These are phyloP conservation scores for Alternaria triticimaculans DNA, from an alignment of 2,329 filamentous ascomycete genomes.

Conservation along the genomic window DNA sequence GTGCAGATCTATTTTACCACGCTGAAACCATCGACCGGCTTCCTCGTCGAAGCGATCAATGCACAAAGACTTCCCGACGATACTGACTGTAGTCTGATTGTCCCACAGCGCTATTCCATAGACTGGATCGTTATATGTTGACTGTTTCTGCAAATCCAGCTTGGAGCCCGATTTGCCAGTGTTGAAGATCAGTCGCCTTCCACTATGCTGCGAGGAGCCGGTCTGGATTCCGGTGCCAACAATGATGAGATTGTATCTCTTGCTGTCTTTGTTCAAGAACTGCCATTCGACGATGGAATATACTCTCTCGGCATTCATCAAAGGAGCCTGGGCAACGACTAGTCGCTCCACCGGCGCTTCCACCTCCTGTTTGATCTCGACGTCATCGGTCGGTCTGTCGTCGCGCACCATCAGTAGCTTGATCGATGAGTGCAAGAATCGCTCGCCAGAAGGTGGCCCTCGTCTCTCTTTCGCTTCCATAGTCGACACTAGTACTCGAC, in stretches of 20 bases:
- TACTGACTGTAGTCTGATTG: slow-evolving; percentile 31
- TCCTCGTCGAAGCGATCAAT: slow-evolving; percentile 39
- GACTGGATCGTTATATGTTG: slow-evolving; percentile 38
- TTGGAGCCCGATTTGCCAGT: slow-evolving; percentile 52
- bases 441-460: slow-evolving; percentile 38
- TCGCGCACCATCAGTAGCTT: slow-evolving; percentile 34
- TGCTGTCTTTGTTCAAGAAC: slow-evolving; percentile 60
- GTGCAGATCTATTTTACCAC: slow-evolving; percentile 51
- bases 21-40: slow-evolving; percentile 49
- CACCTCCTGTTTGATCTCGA: slow-evolving; percentile 33
- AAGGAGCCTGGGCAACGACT: slow-evolving; percentile 60
- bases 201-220: slow-evolving; percentile 26
- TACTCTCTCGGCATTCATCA: slow-evolving; percentile 66
- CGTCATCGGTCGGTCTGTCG: slow-evolving; percentile 21
- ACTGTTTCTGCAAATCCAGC: slow-evolving; percentile 56
- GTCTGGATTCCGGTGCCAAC: slow-evolving; percentile 56
- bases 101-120: slow-evolving; percentile 40
- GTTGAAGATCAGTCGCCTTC: slow-evolving; percentile 41
- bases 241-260: slow-evolving; percentile 68
- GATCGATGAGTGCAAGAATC: slow-evolving; percentile 47
- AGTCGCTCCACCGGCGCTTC: slow-evolving; percentile 43
- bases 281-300: slow-evolving; percentile 70
- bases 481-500: slow-evolving; percentile 59
- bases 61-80: slow-evolving; percentile 33
- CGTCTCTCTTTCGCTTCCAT: slow-evolving; percentile 43